A percentile compares a stretch with the other conserved stretches of the same genome.
Conservation (phyloP, 2,329 filamentous ascomycete species). For the Pseudocercospora pini-densiflorae region DNA sequence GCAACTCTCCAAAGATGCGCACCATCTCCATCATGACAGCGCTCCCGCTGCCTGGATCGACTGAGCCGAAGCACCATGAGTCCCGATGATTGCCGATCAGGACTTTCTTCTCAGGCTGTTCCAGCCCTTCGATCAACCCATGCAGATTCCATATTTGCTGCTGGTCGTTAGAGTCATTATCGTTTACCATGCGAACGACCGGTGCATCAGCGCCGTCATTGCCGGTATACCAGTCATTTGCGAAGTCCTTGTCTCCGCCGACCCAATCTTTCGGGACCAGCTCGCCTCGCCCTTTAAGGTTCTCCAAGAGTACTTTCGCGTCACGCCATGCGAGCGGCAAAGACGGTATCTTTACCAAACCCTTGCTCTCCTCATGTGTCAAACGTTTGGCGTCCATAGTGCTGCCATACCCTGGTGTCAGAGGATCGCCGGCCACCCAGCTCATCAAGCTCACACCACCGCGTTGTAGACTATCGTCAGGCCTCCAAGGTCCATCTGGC, state of each 20-base stretch:
- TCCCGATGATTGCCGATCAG: slow-evolving; percentile 94
- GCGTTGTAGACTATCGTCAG: slow-evolving; percentile 79
- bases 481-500: slow-evolving; percentile 79
- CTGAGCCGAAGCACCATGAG: slow-evolving; percentile 86
- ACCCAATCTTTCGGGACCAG: slow-evolving; percentile 72
- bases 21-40: slow-evolving; percentile 90
- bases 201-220: slow-evolving; percentile 49
- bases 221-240: slow-evolving; percentile 81
- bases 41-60: slow-evolving; percentile 84
- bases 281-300: slow-evolving; percentile 75
- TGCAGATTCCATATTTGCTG: slow-evolving; percentile 94
- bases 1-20: slow-evolving; percentile 79
- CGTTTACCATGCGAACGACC: slow-evolving; percentile 78
- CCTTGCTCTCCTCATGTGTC: slow-evolving; percentile 70
- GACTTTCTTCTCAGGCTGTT: slow-evolving; percentile 80
- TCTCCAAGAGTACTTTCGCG: slow-evolving; percentile 76
- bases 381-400: slow-evolving; percentile 68
- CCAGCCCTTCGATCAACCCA: slow-evolving; percentile 80
- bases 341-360: slow-evolving; percentile 82
- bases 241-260: slow-evolving; percentile 69
- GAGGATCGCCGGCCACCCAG: slow-evolving; percentile 86
- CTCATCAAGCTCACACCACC: slow-evolving; percentile 80
- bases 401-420: slow-evolving; percentile 86
- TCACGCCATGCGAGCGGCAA: slow-evolving; percentile 89
- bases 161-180: slow-evolving; percentile 80